phyloP scores from a whole-genome alignment of 208 protist species.

The Crithidia expoeki region DNA sequence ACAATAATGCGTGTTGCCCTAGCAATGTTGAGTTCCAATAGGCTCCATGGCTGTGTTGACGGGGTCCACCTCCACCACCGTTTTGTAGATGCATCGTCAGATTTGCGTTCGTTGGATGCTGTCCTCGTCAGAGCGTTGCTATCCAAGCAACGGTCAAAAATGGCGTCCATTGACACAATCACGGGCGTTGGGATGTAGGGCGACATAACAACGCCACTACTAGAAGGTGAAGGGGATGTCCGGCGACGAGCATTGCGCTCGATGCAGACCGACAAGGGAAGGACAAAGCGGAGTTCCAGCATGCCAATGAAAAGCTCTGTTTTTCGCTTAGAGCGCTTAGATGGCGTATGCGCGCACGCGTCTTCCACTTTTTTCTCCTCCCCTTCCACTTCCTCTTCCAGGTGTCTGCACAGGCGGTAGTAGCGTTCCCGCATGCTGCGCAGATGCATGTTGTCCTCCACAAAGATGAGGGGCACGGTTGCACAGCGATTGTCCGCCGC shows the following conservation, averaged over 20 bases:
- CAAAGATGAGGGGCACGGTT: constrained; percentile 48
- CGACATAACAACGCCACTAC: neutral
- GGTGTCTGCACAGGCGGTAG: constrained; percentile 55
- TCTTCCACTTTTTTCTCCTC: neutral
- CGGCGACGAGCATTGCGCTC: constrained; percentile 42
- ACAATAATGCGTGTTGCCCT: neutral
- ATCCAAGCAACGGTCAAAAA: constrained; percentile 44
- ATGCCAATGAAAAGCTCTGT: constrained; percentile 26
- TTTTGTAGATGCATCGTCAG: neutral
- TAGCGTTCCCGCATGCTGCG: constrained; percentile 79
- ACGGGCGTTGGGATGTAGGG: constrained; percentile 46
- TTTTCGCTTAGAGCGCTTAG: neutral
- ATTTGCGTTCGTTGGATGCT: neutral
- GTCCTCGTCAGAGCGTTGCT: too few species aligned
- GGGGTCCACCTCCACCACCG: constrained; percentile 29
- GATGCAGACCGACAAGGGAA: constrained; percentile 50
- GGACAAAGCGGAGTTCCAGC: constrained; percentile 54
- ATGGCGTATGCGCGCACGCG: too few species aligned
- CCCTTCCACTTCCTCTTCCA: constrained; percentile 2
- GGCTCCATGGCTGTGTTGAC: constrained; percentile 33
- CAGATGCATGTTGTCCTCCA: constrained; percentile 85
- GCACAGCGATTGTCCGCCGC: neutral
- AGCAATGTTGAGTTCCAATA: constrained; percentile 17
- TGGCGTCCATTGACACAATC: constrained; percentile 55
- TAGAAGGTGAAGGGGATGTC: neutral